A percentile compares a stretch with the other conserved stretches of the same genome.
phyloP scores from a whole-genome alignment of 1,139 yeast genomes.

The Kurtzmaniella quercitrusa region DNA sequence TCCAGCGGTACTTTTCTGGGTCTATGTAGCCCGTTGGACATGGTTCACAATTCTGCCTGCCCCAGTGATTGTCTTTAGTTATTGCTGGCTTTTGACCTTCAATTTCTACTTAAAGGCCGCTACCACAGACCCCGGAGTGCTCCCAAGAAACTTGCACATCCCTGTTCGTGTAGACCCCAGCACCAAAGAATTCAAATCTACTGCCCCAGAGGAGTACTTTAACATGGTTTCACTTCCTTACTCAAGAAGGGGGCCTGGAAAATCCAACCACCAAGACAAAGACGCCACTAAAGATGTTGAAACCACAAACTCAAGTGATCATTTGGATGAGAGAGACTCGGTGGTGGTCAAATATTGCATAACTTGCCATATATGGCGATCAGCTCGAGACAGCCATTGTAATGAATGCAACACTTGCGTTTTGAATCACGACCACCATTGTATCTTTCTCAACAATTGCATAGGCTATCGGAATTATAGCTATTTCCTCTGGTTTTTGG shows the following conservation, averaged over 20 bases:
- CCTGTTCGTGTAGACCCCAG: conserved; percentile 22
- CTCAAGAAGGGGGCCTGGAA: conserved; percentile 5
- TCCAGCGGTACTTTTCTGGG: conserved; percentile 47
- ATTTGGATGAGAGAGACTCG: conserved; percentile 10
- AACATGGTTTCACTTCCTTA: conserved; percentile 55
- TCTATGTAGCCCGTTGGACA: conserved; percentile 48
- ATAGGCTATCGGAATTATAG: conserved; percentile 32
- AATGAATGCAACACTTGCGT: conserved; percentile 42
- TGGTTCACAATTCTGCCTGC: conserved; percentile 60
- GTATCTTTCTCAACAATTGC: conserved; percentile 38
- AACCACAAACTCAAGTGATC: too few relatives aligned
- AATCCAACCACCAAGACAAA: not conserved
- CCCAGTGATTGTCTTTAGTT: conserved; percentile 52
- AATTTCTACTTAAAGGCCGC: conserved; percentile 51
- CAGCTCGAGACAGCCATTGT: conserved; percentile 44
- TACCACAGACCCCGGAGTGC: conserved; percentile 63
- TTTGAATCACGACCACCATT: conserved; percentile 40
- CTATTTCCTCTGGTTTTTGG: conserved; percentile 39
- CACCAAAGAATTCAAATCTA: conserved; percentile 11
- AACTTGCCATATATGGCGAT: conserved; percentile 47
- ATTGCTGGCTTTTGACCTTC: conserved; percentile 50
- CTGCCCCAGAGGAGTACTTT: conserved; percentile 61
- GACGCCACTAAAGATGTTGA: too few relatives aligned
- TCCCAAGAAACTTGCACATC: conserved; percentile 67
- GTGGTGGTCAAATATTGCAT: conserved; percentile 33